phyloP scores from a whole-genome alignment of 345 rosid genomes.

The Melastoma malabathricum region DNA sequence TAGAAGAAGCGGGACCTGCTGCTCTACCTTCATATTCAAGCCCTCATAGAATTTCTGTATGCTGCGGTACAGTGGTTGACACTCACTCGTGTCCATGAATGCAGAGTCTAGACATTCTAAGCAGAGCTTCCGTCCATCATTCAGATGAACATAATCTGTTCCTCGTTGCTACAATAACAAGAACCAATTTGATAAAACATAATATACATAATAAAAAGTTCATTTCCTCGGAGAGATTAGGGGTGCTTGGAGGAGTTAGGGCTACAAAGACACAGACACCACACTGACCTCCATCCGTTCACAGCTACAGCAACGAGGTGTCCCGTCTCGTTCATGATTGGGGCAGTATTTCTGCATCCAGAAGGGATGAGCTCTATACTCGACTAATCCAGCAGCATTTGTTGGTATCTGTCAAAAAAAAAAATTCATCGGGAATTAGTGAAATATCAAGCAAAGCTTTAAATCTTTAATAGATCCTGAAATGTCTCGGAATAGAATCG shows the following conservation, averaged over 20 bases:
- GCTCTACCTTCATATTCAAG: slow-evolving; percentile 79
- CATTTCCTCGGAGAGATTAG: not conserved
- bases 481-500: no score
- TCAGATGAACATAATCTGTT: slow-evolving; percentile 49
- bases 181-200: not conserved
- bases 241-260: not conserved
- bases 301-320: slow-evolving; percentile 96
- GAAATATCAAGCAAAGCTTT: not conserved
- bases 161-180: slow-evolving; percentile 48
- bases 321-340: slow-evolving; percentile 74
- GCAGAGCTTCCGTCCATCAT: slow-evolving; percentile 92
- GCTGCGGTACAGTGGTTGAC: slow-evolving; percentile 75
- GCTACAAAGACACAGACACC: not conserved
- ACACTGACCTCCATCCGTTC: slow-evolving; percentile 96
- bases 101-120: slow-evolving; percentile 91
- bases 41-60: slow-evolving; percentile 76
- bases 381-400: slow-evolving; percentile 82
- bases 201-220: not conserved
- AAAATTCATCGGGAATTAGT: slow-evolving; percentile 2
- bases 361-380: slow-evolving; percentile 97
- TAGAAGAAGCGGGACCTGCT: slow-evolving; percentile 76
- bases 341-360: slow-evolving; percentile 98
- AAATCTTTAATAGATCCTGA: no score
- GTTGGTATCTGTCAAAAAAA: slow-evolving; percentile 72
- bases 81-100: slow-evolving; percentile 78